phyloP scores from a whole-genome alignment of 495 filamentous ascomycete genomes.

The Podospora anserina region DNA sequence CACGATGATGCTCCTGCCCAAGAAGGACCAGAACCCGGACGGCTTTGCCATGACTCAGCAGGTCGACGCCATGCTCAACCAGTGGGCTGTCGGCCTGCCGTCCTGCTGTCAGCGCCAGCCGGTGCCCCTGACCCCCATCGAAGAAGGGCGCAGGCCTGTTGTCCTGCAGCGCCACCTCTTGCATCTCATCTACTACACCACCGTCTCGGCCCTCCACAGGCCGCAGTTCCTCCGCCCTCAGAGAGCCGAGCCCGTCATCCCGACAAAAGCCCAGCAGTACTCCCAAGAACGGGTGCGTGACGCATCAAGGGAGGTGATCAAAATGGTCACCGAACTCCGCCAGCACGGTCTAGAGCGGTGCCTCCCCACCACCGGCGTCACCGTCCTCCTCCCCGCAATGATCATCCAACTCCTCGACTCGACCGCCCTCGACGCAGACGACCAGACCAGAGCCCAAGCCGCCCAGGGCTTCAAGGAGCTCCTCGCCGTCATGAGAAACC shows the following conservation, averaged over 20 bases:
- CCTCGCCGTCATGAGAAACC: slow-evolving; percentile 75
- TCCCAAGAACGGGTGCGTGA: slow-evolving; percentile 75
- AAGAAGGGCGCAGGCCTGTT: slow-evolving; percentile 43
- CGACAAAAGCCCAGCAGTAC: slow-evolving; percentile 64
- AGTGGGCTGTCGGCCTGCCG: slow-evolving; percentile 69
- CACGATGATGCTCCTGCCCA: slow-evolving; percentile 86
- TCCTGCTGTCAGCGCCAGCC: slow-evolving; percentile 59
- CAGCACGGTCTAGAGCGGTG: slow-evolving; percentile 65
- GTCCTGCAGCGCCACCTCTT: slow-evolving; percentile 74
- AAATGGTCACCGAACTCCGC: slow-evolving; percentile 70
- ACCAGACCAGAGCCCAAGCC: slow-evolving; percentile 60
- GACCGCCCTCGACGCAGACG: slow-evolving; percentile 62
- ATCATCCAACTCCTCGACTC: slow-evolving; percentile 90
- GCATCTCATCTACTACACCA: slow-evolving; percentile 86
- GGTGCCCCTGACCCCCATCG: slow-evolving; percentile 47
- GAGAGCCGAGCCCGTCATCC: slow-evolving; percentile 50
- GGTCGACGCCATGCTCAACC: slow-evolving; percentile 66
- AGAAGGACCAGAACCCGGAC: slow-evolving; percentile 53
- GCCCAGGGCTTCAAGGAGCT: slow-evolving; percentile 77
- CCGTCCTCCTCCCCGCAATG: slow-evolving; percentile 82
- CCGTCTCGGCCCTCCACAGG: slow-evolving; percentile 80
- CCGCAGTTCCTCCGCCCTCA: slow-evolving; percentile 80
- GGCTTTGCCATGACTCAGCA: background rate
- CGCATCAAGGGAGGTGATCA: slow-evolving; percentile 75
- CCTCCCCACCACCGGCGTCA: slow-evolving; percentile 84